Conservation (phyloP, 1,139 yeast species). For the Scheffersomyces titani region DNA sequence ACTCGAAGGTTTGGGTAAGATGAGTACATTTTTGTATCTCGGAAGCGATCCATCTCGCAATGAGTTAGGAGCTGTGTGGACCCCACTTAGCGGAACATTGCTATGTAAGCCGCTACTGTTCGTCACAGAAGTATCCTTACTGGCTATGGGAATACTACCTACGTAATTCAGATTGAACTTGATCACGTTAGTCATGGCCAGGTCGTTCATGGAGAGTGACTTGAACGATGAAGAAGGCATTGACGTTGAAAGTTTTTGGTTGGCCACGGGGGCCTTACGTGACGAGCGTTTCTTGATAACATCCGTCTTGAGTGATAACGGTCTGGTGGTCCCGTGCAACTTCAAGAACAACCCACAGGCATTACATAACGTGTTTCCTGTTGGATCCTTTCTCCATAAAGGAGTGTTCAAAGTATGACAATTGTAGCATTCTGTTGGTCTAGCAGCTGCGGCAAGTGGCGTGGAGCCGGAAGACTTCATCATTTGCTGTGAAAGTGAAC, state of each 20-base stretch:
- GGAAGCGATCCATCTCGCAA: constrained; percentile 9
- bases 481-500: constrained; percentile 24
- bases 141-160: constrained; percentile 8
- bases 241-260: constrained; percentile 6
- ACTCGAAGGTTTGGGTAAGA: constrained; percentile 40
- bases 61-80: constrained; percentile 4
- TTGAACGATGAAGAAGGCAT: constrained; percentile 5
- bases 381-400: constrained; percentile 58
- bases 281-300: constrained; percentile 57
- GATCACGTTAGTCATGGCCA: constrained; percentile 4
- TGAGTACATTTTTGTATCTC: constrained; percentile 42
- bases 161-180: constrained; percentile 13
- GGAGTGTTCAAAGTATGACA: constrained; percentile 61
- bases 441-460: constrained; percentile 5
- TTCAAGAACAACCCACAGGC: constrained; percentile 62
- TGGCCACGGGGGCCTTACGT: constrained; percentile 23
- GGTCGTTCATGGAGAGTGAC: background rate
- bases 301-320: constrained; percentile 55
- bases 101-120: background rate
- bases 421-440: constrained; percentile 42
- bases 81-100: background rate
- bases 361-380: constrained; percentile 58
- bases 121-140: constrained; percentile 6
- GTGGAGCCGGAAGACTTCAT: constrained; percentile 7
- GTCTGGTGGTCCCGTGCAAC: constrained; percentile 60